These are phyloP conservation scores for Durusdinium trenchii DNA, from an alignment of 73 alveolate genomes.

Conservation along the genomic window DNA sequence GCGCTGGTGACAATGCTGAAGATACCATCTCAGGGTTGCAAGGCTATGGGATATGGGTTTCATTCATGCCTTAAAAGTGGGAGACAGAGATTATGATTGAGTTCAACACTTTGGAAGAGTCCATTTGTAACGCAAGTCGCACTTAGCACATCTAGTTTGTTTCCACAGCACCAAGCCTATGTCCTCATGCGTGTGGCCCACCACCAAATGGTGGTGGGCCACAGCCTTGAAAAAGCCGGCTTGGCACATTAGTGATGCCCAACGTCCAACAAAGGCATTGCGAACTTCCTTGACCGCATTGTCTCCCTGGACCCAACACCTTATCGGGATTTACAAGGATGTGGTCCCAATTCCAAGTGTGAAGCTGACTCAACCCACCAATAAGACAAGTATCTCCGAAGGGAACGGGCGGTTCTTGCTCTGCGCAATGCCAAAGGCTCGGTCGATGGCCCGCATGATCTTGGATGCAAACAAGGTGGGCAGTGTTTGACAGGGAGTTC, in stretches of 20 bases:
- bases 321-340: too few species aligned
- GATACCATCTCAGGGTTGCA: slow-evolving; percentile 9
- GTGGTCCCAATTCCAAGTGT: fast-evolving
- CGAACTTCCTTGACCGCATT: not conserved
- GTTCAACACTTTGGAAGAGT: too few species aligned
- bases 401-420: not conserved
- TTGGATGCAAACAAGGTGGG: not conserved
- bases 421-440: not conserved
- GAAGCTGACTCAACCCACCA: too few species aligned
- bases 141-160: too few species aligned
- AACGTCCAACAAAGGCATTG: not conserved
- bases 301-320: slow-evolving; percentile 55
- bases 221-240: not conserved
- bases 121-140: too few species aligned
- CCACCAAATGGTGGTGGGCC: slow-evolving; percentile 56
- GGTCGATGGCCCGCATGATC: slow-evolving; percentile 33
- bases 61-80: too few species aligned
- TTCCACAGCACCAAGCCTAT: slow-evolving; percentile 22
- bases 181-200: slow-evolving; percentile 65
- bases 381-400: not conserved
- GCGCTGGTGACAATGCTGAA: not conserved
- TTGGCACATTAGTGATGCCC: slow-evolving; percentile 7
- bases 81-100: too few species aligned
- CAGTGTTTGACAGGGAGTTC: too few species aligned
- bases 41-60: too few species aligned